Base-by-base conservation (phyloP, 768 basidiomycete genomes). In the Auricularia auricula-judae region DNA sequence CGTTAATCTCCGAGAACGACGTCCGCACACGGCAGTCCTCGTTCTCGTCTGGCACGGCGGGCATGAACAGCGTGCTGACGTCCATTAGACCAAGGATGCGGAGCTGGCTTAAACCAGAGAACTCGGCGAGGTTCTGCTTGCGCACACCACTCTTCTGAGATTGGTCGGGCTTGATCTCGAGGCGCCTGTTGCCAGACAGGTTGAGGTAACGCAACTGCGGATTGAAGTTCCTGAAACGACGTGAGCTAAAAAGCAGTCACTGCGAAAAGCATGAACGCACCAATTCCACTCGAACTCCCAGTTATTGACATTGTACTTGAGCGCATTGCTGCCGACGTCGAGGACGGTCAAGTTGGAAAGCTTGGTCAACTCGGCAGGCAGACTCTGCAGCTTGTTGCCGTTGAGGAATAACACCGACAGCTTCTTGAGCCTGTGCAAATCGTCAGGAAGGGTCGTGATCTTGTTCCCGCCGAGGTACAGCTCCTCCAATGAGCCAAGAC, bases 251-350 rank as follows among this genome's bases (percentile, higher is more conserved):
- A 10, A 29, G 1, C 39, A 14, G 62, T 11, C 5, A 65, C 36
- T 34, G 47, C 39, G 44, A 35, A 59, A 66, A 36, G 51, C 23
- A 16, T 59, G n/a, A 29, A 58, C 84, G 61, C 68, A 96, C 96
- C 97, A 98, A 73, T 99, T 98, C 95, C 95, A 98, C 76, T 99
- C 97, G 74, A 94, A 98, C 73, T 96, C 92, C 88, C 88, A 94
- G 71, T 99, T 99, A 69, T 92, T 90, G 69, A 97, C 93, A 72
- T 98, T 99, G 76, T 98, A 98, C 81, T 90, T 92, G 75, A 99
- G 79, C 63, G 85, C 75, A 73, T 99, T 99, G 73, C 88, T 94
- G 5, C 97, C 95, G 3, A 91, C 95, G 71, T 99, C 97, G 68
- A 99, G 79, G 36, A 89, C 84, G 63, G 81, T 83, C 70, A 99